Evolutionary conservation across 2,329 filamentous ascomycete genomes (phyloP), one percentile per base, ranked within the genome.

Genomic region (Emmonsia crescens): DNA sequence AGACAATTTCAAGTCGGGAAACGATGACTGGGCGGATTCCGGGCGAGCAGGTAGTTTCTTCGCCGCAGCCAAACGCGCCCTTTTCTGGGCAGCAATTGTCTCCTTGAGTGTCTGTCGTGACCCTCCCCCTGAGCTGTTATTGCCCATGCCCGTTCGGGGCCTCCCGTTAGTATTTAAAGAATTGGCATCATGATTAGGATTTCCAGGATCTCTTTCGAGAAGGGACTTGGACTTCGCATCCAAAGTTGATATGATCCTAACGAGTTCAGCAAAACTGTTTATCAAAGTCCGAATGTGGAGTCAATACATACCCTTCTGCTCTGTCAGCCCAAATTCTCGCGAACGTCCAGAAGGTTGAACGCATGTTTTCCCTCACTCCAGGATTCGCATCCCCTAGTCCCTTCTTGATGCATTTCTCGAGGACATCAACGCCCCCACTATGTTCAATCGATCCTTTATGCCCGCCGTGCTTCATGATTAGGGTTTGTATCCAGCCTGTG

Each of bases 331-430:
- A 97, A 21, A 90, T 81, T 40, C 79, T 79, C 63, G 86, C 84
- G 72, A 92, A 96, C 0, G 80, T 79, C 94, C 94, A 99, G 74
- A 89, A 99, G 0, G 91, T 89, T 44, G 85, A 83, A 68, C 94
- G 85, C 81, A 89, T 93, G 65, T 85, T 87, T 74, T 96, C 91
- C 68, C 94, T 85, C 54, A 97, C 93, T 36, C 87, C 89, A 8
- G 92, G 91, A 70, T 97, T 96, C 14, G 93, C 82, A 77, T 99
- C 94, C 27, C 81, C 81, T n/a, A 99, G 81, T 0, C 93, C 89
- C 72, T 91, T 95, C 73, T 88, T 91, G 70, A 99, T 84, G 67
- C 88, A 90, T 74, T 95, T 96, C 66, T 96, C 91, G 16, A 96
- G 83, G 33, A 90, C 70, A 14, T 96, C 91, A 24, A 96, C 76